phyloP scores from a whole-genome alignment of 140 eudicot species.

The Bidens hawaiensis region DNA sequence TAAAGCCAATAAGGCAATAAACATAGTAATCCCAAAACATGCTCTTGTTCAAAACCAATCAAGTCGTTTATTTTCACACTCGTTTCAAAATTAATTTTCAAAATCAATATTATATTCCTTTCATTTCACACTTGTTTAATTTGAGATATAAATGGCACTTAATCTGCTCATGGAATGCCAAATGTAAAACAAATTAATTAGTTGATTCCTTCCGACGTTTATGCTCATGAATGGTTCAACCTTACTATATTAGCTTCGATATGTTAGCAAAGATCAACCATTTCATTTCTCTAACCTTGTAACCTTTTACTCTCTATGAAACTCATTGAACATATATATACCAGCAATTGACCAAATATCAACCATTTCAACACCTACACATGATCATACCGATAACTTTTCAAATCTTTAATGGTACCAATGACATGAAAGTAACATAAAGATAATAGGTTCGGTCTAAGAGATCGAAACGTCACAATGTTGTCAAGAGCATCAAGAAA shows the following conservation, averaged over 20 bases:
- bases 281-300: conserved; percentile 1
- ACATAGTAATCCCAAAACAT: too few relatives aligned
- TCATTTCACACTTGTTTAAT: background rate
- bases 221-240: conserved; percentile 9
- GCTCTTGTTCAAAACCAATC: too few relatives aligned
- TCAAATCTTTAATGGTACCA: background rate
- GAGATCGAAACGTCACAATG: conserved; percentile 25
- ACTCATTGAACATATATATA: conserved; percentile 6
- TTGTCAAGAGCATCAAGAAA: conserved; percentile 58
- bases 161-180: background rate
- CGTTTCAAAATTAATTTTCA: background rate
- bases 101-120: background rate
- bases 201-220: background rate
- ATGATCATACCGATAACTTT: background rate
- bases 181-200: background rate
- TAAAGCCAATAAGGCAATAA: too few relatives aligned
- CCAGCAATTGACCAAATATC: conserved; percentile 11
- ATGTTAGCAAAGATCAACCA: conserved; percentile 6
- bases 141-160: background rate
- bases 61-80: too few relatives aligned
- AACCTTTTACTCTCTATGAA: background rate
- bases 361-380: background rate
- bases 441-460: background rate
- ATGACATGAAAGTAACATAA: background rate
- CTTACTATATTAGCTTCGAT: background rate